Conservation (phyloP, 306 rosid species). For the Castanopsis chinensis region DNA sequence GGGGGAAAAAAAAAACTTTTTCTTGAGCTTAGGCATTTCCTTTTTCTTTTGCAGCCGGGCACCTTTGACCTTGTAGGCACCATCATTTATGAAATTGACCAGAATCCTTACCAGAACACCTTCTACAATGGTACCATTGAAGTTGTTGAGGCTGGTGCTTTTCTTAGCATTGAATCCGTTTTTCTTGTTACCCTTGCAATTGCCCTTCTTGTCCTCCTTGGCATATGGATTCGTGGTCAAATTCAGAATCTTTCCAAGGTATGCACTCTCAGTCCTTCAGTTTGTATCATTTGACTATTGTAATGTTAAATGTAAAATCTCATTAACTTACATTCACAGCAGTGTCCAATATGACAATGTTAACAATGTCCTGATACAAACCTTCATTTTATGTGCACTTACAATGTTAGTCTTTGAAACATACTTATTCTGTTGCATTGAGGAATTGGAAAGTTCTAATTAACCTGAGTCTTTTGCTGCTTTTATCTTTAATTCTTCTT, state of each 20-base stretch:
- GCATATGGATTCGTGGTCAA: slow-evolving; percentile 82
- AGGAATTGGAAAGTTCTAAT: neutral
- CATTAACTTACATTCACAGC: neutral
- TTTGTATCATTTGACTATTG: neutral
- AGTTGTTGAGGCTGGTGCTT: slow-evolving; percentile 66
- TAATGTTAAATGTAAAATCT: neutral
- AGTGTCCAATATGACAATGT: neutral
- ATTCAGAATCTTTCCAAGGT: slow-evolving; percentile 83
- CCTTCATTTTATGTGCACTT: neutral
- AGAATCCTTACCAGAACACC: slow-evolving; percentile 72
- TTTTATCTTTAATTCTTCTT: neutral
- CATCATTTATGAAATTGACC: slow-evolving; percentile 72
- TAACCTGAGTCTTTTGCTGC: neutral
- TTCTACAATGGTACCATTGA: slow-evolving; percentile 88
- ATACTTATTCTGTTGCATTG: neutral
- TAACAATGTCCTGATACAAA: neutral
- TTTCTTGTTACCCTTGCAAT: slow-evolving; percentile 77
- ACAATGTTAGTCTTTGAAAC: neutral
- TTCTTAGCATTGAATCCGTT: slow-evolving; percentile 77
- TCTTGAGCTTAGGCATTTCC: slow-evolving; percentile 12
- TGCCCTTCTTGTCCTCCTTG: slow-evolving; percentile 70
- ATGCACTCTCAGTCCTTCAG: slow-evolving; percentile 2
- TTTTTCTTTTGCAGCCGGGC: slow-evolving; percentile 66
- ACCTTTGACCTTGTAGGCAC: slow-evolving; percentile 89
- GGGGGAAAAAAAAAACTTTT: neutral